Base-by-base conservation (phyloP, 179 eudicot species). In the Drosera spatulata region DNA sequence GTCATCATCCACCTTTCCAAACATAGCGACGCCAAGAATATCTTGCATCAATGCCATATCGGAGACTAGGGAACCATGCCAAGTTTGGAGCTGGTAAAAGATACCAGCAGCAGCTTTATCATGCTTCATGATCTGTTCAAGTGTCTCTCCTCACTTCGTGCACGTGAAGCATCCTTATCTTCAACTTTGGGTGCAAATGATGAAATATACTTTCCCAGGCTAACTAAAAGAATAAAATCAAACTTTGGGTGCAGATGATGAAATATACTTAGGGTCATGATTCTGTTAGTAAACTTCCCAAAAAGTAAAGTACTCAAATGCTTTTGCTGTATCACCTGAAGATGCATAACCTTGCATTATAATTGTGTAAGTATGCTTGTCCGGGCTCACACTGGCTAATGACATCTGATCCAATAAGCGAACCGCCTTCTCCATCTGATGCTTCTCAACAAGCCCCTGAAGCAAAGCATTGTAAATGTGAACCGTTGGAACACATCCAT, bases 301-400 rank as follows among this genome's bases (percentile, higher is more conserved):
- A n/a, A n/a, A n/a, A 33, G 81, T 73, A 59, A 88, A 91, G 59
- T 91, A 91, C 69, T 91, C 90, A 60, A 91, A 91, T 48, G 96
- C 96, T 81, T 86, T 91, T 64, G 95, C 98, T 53, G 86, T 88
- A 66, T 91, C 96, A 67, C 98, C 98, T 55, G 79, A 22, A 46
- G 96, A 82, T 72, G 98, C 98, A 80, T 86, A 91, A 50, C 98
- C 98, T 71, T 91, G 83, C 98, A 91, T 91, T 55, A 91, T 85
- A 60, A 77, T 88, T 2, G 98, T 91, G 77, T 88, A 91, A 38
- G 98, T 84, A 70, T 78, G 93, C 69, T 71, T 80, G 65, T 88
- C 78, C 13, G 96, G 96, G 67, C 71, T 73, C 13, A 82, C 75
- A 63, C 95, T 88, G 9, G 95, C 87, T 60, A 88, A 71, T 39